A percentile compares a stretch with the other conserved stretches of the same genome.
Conservation (phyloP, 352 stramenopile genomes). For the Phytopythium oedochilum region DNA sequence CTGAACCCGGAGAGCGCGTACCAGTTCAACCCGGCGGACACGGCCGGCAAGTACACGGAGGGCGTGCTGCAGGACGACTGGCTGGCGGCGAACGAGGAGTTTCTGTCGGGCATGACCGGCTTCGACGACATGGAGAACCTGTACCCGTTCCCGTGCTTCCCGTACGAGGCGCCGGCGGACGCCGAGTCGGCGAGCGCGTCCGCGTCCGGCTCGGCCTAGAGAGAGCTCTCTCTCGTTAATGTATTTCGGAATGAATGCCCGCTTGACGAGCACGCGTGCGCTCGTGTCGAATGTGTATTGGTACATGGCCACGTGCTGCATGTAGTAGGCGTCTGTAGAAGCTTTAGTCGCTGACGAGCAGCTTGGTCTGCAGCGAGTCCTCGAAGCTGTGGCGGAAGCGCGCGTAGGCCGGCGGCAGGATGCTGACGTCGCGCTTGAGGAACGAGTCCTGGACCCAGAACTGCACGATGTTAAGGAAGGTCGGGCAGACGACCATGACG, state of each 20-base stretch:
- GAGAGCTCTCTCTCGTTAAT: not conserved
- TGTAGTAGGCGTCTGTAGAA: too few species aligned
- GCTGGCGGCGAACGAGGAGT: constrained; percentile 40
- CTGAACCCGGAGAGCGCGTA: constrained; percentile 68
- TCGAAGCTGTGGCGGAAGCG: constrained; percentile 63
- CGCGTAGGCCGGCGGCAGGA: constrained; percentile 50
- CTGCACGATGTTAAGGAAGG: constrained; percentile 80
- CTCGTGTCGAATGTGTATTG: not conserved
- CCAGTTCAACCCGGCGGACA: constrained; percentile 53
- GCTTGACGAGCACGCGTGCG: not conserved
- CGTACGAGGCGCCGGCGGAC: not conserved
- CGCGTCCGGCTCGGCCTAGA: not conserved
- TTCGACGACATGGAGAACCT: constrained; percentile 55
- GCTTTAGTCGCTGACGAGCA: constrained; percentile 37
- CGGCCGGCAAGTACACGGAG: constrained; percentile 32
- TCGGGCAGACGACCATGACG: constrained; percentile 81
- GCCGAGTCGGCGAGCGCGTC: not conserved
- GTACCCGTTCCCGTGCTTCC: constrained; percentile 51
- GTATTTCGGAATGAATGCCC: not conserved
- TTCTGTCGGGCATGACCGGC: constrained; percentile 28
- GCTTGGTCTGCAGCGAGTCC: constrained; percentile 59
- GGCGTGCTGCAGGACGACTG: constrained; percentile 51
- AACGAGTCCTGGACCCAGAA: constrained; percentile 88
- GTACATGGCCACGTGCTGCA: too few species aligned
- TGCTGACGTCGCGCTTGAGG: constrained; percentile 70